phyloP scores from a whole-genome alignment of 306 rosid genomes.

The Glycine soja region DNA sequence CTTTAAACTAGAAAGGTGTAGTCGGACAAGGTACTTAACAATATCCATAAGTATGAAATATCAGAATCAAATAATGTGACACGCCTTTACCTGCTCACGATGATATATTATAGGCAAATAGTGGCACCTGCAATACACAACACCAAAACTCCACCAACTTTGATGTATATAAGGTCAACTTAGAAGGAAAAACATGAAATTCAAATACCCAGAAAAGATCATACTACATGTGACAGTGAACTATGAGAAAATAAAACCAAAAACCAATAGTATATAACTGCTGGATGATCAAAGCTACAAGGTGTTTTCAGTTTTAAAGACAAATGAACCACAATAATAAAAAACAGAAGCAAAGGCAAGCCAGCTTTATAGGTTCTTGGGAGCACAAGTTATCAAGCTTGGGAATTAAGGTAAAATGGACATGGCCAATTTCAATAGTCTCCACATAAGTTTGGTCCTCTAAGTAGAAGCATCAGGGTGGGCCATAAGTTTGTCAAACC shows the following conservation, averaged over 20 bases:
- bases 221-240: conserved; percentile 44
- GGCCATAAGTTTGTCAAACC: conserved; percentile 93
- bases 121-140: conserved; percentile 61
- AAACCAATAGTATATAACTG: conserved; percentile 51
- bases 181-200: conserved; percentile 44
- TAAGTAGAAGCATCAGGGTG: conserved; percentile 86
- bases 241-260: conserved; percentile 44
- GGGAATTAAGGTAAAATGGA: conserved; percentile 82
- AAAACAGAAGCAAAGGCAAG: conserved; percentile 61
- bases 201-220: conserved; percentile 52
- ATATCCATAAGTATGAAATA: conserved; percentile 14
- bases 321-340: conserved; percentile 60
- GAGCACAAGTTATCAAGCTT: conserved; percentile 74
- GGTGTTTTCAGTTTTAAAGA: conserved; percentile 55
- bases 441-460: conserved; percentile 79
- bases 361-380: conserved; percentile 79
- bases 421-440: conserved; percentile 68
- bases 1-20: conserved; percentile 12
- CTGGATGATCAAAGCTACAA: conserved; percentile 56
- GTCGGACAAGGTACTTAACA: conserved; percentile 24
- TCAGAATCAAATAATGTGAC: conserved; percentile 42
- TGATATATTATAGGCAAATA: conserved; percentile 40
- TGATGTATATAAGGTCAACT: conserved; percentile 39
- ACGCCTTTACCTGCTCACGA: conserved; percentile 43
- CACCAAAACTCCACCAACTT: conserved; percentile 56